A percentile compares a stretch with the other conserved stretches of the same genome.
Evolutionary conservation across 2,329 filamentous ascomycete genomes (phyloP).

Genomic region (Cercospora nicotianae): DNA sequence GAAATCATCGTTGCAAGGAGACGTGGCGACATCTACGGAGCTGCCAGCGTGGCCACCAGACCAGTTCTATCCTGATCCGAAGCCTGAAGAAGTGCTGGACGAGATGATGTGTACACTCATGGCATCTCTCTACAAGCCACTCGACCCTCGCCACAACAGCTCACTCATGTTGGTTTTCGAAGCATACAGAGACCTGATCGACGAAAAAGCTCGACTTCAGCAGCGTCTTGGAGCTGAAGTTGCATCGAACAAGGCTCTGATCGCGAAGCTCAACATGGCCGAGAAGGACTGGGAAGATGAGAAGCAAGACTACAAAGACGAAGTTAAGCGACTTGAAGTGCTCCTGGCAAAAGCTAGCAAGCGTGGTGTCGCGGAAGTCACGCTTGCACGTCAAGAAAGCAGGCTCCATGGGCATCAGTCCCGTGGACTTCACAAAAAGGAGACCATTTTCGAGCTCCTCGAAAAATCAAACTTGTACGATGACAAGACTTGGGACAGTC

Average conservation of each 20-base stretch:
- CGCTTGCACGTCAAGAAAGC: conserved; percentile 45
- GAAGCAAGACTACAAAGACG: conserved; percentile 41
- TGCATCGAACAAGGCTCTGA: conserved; percentile 24
- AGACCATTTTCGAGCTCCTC: conserved; percentile 39
- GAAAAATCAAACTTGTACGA: conserved; percentile 31
- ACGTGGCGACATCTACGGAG: conserved; percentile 16
- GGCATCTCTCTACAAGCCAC: conserved; percentile 31
- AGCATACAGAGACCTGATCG: conserved; percentile 40
- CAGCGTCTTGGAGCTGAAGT: conserved; percentile 34
- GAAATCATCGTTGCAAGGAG: conserved; percentile 18
- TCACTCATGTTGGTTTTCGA: conserved; percentile 47
- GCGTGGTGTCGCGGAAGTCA: conserved; percentile 44
- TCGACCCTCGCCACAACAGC: conserved; percentile 40
- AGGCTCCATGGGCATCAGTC: conserved; percentile 35
- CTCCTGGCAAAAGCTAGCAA: conserved; percentile 44
- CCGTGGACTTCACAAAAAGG: conserved; percentile 25
- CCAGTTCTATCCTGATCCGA: conserved; percentile 32
- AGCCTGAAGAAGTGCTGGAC: conserved; percentile 36
- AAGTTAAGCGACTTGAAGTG: conserved; percentile 48
- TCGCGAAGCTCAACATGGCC: conserved; percentile 32
- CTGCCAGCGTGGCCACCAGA: conserved; percentile 33
- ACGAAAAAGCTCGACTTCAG: conserved; percentile 39
- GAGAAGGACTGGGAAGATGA: conserved; percentile 39
- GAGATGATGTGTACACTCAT: conserved; percentile 37
- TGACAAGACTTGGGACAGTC: conserved; percentile 32